Evolutionary conservation across 192 early-diverging fungal genomes (phyloP).

Genomic region (Entomortierella chlamydospora): DNA sequence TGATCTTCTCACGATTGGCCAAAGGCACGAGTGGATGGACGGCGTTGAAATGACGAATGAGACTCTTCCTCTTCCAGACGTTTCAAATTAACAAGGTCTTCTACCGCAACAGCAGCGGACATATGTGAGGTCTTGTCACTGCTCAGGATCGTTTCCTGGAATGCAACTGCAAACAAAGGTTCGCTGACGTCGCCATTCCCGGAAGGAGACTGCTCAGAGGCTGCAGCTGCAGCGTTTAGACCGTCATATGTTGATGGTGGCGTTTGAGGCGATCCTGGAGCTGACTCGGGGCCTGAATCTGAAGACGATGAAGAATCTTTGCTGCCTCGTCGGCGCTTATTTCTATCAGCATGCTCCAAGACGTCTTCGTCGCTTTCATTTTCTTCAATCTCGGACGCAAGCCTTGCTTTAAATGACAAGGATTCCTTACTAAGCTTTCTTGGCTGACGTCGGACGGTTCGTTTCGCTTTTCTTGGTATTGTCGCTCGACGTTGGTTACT

Average conservation of each 20-base stretch:
- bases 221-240: background rate
- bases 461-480: background rate
- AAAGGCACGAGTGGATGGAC: slow-evolving; percentile 7
- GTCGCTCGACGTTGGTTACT: background rate
- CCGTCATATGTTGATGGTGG: slow-evolving; percentile 17
- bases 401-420: background rate
- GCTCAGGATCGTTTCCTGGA: background rate
- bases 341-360: slow-evolving; percentile 6
- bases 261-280: slow-evolving; percentile 10
- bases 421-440: background rate
- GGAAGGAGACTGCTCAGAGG: background rate
- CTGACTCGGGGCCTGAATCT: slow-evolving; percentile 19
- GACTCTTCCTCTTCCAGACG: background rate
- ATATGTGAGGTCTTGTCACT: background rate
- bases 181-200: background rate
- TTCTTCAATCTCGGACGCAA: slow-evolving; percentile 3
- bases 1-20: slow-evolving; percentile 1
- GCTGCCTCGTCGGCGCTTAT: slow-evolving; percentile 28
- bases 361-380: slow-evolving; percentile 1
- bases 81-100: slow-evolving; percentile 11
- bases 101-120: background rate
- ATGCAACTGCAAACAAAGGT: background rate
- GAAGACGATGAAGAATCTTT: slow-evolving; percentile 20
- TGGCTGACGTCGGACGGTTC: background rate
- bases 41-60: background rate